Evolutionary conservation across 2,329 filamentous ascomycete species (phyloP).

Genomic region (Aspergillus ochraceoroseus): DNA sequence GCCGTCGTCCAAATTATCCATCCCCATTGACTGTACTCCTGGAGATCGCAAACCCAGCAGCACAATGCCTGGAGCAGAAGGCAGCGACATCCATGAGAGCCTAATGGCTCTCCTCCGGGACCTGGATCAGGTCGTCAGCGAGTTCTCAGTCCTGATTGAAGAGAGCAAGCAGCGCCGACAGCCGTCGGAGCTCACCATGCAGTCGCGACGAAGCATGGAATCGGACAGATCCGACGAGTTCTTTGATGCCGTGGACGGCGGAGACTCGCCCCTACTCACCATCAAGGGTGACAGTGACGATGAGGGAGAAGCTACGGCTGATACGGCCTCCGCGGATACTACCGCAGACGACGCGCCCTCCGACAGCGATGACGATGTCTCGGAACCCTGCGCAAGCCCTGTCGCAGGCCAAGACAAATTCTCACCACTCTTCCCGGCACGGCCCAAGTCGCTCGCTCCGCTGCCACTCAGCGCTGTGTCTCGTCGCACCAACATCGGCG

Average conservation of each 20-base stretch:
- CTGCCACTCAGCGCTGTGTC: conserved; percentile 65
- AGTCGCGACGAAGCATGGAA: conserved; percentile 66
- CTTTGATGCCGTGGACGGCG: conserved; percentile 78
- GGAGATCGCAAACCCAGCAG: conserved; percentile 34
- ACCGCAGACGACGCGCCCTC: conserved; percentile 57
- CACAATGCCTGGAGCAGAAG: conserved; percentile 44
- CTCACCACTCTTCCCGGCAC: conserved; percentile 63
- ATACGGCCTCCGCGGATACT: conserved; percentile 42
- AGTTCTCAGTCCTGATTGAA: conserved; percentile 71
- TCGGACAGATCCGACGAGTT: conserved; percentile 82
- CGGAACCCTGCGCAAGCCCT: conserved; percentile 37
- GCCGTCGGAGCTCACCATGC: conserved; percentile 50
- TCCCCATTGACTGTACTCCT: conserved; percentile 34
- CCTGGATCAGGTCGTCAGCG: conserved; percentile 73
- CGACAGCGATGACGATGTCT: conserved; percentile 54
- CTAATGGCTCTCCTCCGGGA: conserved; percentile 79
- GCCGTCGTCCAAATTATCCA: conserved; percentile 43
- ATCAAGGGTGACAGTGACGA: conserved; percentile 69
- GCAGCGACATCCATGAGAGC: conserved; percentile 70
- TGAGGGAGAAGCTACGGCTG: conserved; percentile 44
- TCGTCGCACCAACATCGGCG: conserved; percentile 65
- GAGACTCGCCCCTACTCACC: conserved; percentile 64
- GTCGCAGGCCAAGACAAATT: conserved; percentile 33
- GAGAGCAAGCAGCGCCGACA: conserved; percentile 74
- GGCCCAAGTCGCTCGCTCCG: conserved; percentile 70